These are phyloP conservation scores for Backusella circina DNA, from an alignment of 192 early-diverging fungal species.

Conservation along the genomic window DNA sequence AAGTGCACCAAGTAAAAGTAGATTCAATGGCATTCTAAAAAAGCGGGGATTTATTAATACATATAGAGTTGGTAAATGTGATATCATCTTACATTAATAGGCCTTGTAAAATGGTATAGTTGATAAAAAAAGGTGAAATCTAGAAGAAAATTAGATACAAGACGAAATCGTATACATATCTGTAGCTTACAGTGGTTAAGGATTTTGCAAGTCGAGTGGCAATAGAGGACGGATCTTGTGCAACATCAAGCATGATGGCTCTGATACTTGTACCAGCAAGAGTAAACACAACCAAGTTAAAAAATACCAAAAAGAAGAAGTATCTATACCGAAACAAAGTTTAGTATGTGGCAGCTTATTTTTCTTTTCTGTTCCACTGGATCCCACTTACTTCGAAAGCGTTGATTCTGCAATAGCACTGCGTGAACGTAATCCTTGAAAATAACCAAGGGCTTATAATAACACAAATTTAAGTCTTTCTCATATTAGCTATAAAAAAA, in stretches of 20 bases:
- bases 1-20: conserved; percentile 60
- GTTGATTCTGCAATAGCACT: conserved; percentile 32
- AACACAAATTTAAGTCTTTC: not conserved
- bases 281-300: conserved; percentile 71
- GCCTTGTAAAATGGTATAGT: conserved; percentile 68
- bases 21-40: conserved; percentile 52
- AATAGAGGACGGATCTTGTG: conserved; percentile 55
- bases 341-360: not conserved
- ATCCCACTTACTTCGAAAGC: conserved; percentile 16
- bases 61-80: not conserved
- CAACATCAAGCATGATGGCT: conserved; percentile 50
- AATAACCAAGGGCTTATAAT: conserved; percentile 19
- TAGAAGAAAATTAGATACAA: conserved; percentile 9
- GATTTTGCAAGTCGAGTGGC: conserved; percentile 56
- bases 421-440: conserved; percentile 29
- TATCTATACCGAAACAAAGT: conserved; percentile 27
- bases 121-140: conserved; percentile 75
- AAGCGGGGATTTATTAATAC: not conserved
- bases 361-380: not conserved
- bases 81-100: conserved; percentile 41
- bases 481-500: no score
- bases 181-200: conserved; percentile 45
- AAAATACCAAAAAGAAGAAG: conserved; percentile 73
- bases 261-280: conserved; percentile 58
- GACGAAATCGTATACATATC: not conserved